Evolutionary conservation across 352 stramenopile genomes (phyloP), one percentile per base, ranked within the genome.

Genomic region (Phytophthora melonis): DNA sequence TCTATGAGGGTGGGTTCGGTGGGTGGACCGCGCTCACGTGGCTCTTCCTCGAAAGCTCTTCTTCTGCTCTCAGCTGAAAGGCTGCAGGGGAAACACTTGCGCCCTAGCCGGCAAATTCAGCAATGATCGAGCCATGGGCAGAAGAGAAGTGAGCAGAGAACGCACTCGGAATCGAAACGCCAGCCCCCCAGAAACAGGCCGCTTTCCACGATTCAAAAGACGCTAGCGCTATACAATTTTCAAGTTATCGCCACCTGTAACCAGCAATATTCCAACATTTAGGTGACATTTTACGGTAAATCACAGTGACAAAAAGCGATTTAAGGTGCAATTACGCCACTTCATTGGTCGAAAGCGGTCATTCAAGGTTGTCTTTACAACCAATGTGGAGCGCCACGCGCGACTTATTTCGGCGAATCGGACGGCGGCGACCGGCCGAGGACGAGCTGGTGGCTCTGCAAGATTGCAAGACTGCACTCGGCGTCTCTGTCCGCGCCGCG

Each of bases 51-150:
- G n/a, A 45, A 58, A 39, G 13, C 25, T 68, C 32, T 54, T 59
- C 56, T 66, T 70, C 60, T 62, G 58, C 56, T 66, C 36, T 45
- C 16, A 7, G 36, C 36, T 45, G 36, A 45, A 45, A 45, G 16
- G 39, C 18, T 73, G 58, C 43, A 23, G 67, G 49, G 34, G 54
- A 68, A 71, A 41, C 80, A 81, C 82, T 88, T 90, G 80, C 67
- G 77, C 69, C 73, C 75, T 49, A 82, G 75, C 70, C 71, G 55
- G 82, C 73, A 90, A 90, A 89, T 84, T 78, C 73, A 83, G 68
- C 78, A 90, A 90, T 90, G 82, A 79, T 58, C 21, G 66, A 77
- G 63, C 53, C 67, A 81, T 76, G 57, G 70, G 70, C 63, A 78
- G 70, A 80, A 72, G 62, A 58, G 65, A 82, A 74, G 63, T 81